Base-by-base conservation (phyloP, 805 yeast species). In the Zygotorulaspora chibaensis region DNA sequence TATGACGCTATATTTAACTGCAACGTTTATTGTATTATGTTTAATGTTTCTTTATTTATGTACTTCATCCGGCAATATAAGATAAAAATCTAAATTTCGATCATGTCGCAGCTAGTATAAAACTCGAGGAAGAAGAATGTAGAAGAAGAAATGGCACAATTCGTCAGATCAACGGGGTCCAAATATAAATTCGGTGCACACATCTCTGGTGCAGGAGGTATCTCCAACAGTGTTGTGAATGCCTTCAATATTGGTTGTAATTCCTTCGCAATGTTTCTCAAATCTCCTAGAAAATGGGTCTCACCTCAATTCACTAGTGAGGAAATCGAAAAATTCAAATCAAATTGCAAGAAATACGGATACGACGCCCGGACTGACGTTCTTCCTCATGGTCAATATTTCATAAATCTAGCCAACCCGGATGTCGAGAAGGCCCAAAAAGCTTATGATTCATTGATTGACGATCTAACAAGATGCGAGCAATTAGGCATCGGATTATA, bases 301-400 rank as follows among this genome's bases (percentile, higher is more conserved):
- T 83, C 96, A 1, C 91, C 96, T 15, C 83, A 79, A 48, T 77
- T 82, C 51, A 74, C 81, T 11, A 73, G 73, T 13, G 83, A 79
- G 18, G 96, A 87, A 61, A 82, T 83, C 9, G 64, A 61, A 3
- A 77, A 79, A 50, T 93, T 93, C 68, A 75, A 75, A 50, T 68
- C 70, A 6, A 69, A 80, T 16, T 88, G 96, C 61, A 68, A 73
- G 43, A 67, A 77, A 45, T 73, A 74, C 59, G 79, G 82, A 1
- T 90, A 81, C 64, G 77, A 88, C 61, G 83, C 96, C 3, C 61
- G 76, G 45, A 84, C 83, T 6, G 96, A 90, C 58, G 75, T 88
- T 40, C 72, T 93, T 40, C 98, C 99, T 0, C 99, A 93, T 65
- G 98, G 96, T 1, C 88, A 95, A 18, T 93, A 90, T 63, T 81